These are phyloP conservation scores for Pilatotrama ljubarskyi DNA, from an alignment of 768 basidiomycete genomes.

Conservation along the genomic window DNA sequence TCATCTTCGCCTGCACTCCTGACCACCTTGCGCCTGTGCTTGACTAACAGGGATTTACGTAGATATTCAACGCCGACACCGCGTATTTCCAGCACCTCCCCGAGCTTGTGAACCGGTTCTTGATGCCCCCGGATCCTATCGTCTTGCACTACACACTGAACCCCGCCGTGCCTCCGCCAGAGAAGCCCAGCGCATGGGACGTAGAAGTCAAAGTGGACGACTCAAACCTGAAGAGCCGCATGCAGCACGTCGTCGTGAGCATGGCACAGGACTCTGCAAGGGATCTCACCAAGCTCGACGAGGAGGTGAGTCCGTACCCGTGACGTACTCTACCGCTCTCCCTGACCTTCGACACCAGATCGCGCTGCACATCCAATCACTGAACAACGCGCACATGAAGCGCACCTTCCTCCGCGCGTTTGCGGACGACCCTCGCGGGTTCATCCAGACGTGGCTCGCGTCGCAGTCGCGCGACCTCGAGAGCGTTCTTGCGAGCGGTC, in stretches of 20 bases:
- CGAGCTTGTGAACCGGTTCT: slow-evolving; percentile 79
- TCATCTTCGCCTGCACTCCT: neutral
- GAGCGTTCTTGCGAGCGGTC: slow-evolving; percentile 84
- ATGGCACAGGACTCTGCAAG: slow-evolving; percentile 71
- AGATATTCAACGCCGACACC: slow-evolving; percentile 74
- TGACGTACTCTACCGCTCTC: neutral
- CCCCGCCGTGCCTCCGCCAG: slow-evolving; percentile 60
- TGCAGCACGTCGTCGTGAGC: slow-evolving; percentile 64
- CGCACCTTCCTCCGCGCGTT: slow-evolving; percentile 84
- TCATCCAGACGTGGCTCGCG: slow-evolving; percentile 89
- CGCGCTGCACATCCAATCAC: slow-evolving; percentile 77
- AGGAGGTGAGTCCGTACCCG: slow-evolving; percentile 60
- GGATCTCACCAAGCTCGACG: slow-evolving; percentile 73
- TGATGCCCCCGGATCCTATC: slow-evolving; percentile 77
- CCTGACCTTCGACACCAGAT: slow-evolving; percentile 55
- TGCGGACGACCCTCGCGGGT: slow-evolving; percentile 71
- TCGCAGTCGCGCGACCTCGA: slow-evolving; percentile 92
- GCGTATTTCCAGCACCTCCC: slow-evolving; percentile 80
- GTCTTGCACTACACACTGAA: slow-evolving; percentile 76
- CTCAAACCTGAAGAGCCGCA: slow-evolving; percentile 64
- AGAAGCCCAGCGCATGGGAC: slow-evolving; percentile 71
- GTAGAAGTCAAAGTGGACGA: slow-evolving; percentile 90
- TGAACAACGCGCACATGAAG: slow-evolving; percentile 86
- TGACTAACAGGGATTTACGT: neutral
- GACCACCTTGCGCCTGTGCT: neutral